Percentiles rank a stretch among this genome's conserved stretches.
These are phyloP conservation scores for Linum trigynum DNA, from an alignment of 345 rosid genomes.

Conservation along the genomic window DNA sequence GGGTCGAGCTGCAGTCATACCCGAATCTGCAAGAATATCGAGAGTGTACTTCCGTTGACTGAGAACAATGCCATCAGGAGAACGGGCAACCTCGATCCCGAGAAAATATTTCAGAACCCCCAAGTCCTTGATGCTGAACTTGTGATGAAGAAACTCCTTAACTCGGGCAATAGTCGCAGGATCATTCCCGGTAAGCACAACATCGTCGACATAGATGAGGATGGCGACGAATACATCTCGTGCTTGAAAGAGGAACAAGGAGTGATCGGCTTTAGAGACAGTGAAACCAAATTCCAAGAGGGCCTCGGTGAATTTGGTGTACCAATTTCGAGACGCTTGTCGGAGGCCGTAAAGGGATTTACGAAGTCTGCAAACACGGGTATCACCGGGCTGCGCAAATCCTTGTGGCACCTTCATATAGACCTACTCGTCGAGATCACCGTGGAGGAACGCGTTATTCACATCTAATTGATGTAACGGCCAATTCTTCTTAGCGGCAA, in stretches of 20 bases:
- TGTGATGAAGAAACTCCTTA: not conserved
- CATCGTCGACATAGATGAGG: not conserved
- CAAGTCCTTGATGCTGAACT: not conserved
- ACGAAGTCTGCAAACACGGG: not conserved
- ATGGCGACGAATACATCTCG: not conserved
- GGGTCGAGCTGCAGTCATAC: not conserved
- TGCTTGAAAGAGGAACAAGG: not conserved
- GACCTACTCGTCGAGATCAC: not conserved
- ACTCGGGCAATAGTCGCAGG: not conserved
- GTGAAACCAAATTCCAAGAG: not conserved
- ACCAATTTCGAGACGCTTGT: not conserved
- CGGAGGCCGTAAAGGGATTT: not conserved
- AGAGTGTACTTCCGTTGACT: not conserved
- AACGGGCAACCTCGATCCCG: not conserved
- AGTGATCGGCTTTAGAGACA: not conserved
- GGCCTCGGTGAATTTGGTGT: not conserved
- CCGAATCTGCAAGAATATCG: not conserved
- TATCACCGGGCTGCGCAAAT: not conserved
- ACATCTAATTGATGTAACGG: not conserved
- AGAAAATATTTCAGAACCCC: not conserved
- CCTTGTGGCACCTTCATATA: not conserved
- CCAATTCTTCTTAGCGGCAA: not conserved
- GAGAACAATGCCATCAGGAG: not conserved
- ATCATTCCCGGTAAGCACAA: not conserved
- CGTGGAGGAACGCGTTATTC: not conserved